Percentiles rank a stretch among this genome's conserved stretches.
Conservation (phyloP, 352 stramenopile species). For the Pythium insidiosum region DNA sequence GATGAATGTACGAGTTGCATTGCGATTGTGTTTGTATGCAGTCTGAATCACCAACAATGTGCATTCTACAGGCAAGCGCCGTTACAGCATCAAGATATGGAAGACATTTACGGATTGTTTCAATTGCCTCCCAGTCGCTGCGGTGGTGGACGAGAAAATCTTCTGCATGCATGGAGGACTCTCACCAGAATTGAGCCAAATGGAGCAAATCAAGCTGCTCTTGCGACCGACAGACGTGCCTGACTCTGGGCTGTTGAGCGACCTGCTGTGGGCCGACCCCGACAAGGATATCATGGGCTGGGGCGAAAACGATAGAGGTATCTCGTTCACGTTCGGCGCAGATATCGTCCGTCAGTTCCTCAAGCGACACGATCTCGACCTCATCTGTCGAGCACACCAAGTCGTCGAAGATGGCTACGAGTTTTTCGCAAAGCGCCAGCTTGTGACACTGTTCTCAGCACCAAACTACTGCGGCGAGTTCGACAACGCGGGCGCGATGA, state of each 20-base stretch:
- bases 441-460: constrained; percentile 89
- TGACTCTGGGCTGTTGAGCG: constrained; percentile 93
- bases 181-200: constrained; percentile 91
- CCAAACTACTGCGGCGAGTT: constrained; percentile 89
- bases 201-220: constrained; percentile 94
- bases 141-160: constrained; percentile 99
- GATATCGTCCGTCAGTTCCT: constrained; percentile 98
- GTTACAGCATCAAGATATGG: constrained; percentile 98
- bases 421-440: constrained; percentile 66
- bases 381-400: constrained; percentile 73
- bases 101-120: constrained; percentile 95
- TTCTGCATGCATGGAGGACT: constrained; percentile 99
- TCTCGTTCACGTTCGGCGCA: constrained; percentile 98
- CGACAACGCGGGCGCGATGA: constrained; percentile 78
- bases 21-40: background rate
- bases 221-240: constrained; percentile 88
- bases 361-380: constrained; percentile 94
- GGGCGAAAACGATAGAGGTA: constrained; percentile 97
- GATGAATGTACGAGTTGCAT: constrained; percentile 40
- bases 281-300: constrained; percentile 99
- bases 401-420: constrained; percentile 65
- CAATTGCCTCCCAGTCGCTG: constrained; percentile 90
- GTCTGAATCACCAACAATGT: background rate
- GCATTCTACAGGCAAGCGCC: constrained; percentile 56
- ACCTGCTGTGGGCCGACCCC: constrained; percentile 97